These are phyloP conservation scores for Cercospora citrullina DNA, from an alignment of 2,329 filamentous ascomycete species.

Conservation along the genomic window DNA sequence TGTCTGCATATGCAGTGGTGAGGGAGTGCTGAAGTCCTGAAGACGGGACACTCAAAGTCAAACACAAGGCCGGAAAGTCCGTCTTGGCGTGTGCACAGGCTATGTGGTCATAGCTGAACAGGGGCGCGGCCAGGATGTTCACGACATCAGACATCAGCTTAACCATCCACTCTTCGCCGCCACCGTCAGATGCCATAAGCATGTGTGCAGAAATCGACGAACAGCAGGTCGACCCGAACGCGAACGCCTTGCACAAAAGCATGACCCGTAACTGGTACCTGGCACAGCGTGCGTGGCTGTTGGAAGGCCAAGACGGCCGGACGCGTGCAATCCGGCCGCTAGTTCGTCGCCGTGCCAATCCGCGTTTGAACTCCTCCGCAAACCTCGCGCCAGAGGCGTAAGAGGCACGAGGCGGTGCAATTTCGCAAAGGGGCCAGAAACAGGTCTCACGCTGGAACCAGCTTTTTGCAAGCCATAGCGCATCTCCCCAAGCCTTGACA, in stretches of 20 bases:
- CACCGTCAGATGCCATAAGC: background rate
- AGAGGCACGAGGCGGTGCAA: background rate
- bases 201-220: background rate
- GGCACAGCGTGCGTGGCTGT: slow-evolving; percentile 3
- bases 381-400: slow-evolving; percentile 1
- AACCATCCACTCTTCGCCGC: background rate
- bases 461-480: background rate
- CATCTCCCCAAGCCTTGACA: background rate
- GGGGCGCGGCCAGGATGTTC: background rate
- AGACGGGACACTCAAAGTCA: background rate
- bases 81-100: background rate
- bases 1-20: background rate
- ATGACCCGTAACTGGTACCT: background rate
- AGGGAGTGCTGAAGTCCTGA: background rate
- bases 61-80: background rate
- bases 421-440: background rate
- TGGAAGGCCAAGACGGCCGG: slow-evolving; percentile 4
- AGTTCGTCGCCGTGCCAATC: slow-evolving; percentile 6
- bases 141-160: background rate
- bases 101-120: background rate
- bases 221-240: background rate
- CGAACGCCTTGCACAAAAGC: background rate
- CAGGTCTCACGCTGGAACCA: slow-evolving; percentile 3
- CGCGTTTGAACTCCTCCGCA: background rate
- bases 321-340: background rate